Percentiles rank a stretch among this genome's conserved stretches.
Conservation (phyloP, 2,329 filamentous ascomycete species). For the Fusarium sp. region DNA sequence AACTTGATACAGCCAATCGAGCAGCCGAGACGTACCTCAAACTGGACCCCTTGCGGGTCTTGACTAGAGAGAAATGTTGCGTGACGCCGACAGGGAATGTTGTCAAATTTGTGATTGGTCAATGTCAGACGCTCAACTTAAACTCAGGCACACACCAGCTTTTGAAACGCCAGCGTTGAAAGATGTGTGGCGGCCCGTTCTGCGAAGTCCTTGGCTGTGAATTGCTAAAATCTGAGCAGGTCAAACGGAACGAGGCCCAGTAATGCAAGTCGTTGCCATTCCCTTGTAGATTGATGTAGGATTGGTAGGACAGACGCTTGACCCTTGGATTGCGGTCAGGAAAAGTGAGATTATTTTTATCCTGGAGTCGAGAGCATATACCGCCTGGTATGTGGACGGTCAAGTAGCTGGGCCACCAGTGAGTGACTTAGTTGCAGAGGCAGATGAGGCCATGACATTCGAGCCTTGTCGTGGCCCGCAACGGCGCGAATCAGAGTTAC, state of each 20-base stretch:
- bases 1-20: conserved; percentile 41
- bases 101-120: conserved; percentile 52
- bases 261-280: conserved; percentile 18
- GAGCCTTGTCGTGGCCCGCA: conserved; percentile 26
- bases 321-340: conserved; percentile 13
- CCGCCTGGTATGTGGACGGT: not conserved
- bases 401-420: not conserved
- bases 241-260: conserved; percentile 34
- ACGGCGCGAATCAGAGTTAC: conserved; percentile 31
- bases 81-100: conserved; percentile 48
- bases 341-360: conserved; percentile 10
- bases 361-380: conserved; percentile 1
- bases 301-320: conserved; percentile 48
- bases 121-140: conserved; percentile 49
- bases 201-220: conserved; percentile 18
- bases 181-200: conserved; percentile 42
- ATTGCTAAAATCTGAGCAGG: conserved; percentile 1
- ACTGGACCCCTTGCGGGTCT: conserved; percentile 36
- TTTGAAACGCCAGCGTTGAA: conserved; percentile 48
- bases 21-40: conserved; percentile 44
- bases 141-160: conserved; percentile 48
- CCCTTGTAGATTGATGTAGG: conserved; percentile 21
- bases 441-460: conserved; percentile 10
- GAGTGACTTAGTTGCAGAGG: conserved; percentile 14
- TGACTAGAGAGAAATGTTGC: conserved; percentile 27